These are phyloP conservation scores for Amborella trichopoda DNA, from an alignment of 164 flowering plant species.

Conservation along the genomic window DNA sequence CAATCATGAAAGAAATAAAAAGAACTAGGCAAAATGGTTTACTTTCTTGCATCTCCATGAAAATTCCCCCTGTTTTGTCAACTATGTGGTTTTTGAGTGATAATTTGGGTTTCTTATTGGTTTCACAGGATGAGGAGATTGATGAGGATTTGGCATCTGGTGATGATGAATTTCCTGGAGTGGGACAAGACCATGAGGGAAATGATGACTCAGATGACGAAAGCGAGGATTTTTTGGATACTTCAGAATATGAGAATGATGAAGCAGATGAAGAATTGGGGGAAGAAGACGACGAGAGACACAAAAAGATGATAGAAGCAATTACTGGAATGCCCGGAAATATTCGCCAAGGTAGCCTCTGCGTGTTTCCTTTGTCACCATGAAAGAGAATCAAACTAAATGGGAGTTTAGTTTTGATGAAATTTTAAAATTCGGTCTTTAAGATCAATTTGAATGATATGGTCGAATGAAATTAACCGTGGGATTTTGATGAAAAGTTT, in stretches of 20 bases:
- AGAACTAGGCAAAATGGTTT: too few species aligned
- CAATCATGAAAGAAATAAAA: too few species aligned
- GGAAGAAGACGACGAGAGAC: constrained; percentile 32
- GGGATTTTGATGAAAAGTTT: too few species aligned
- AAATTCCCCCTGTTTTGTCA: neutral
- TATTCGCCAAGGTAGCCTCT: too few species aligned
- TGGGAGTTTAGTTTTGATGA: too few species aligned
- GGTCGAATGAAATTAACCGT: too few species aligned
- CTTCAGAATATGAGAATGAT: constrained; percentile 10
- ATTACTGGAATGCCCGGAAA: constrained; percentile 68
- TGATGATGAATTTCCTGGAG: constrained; percentile 17
- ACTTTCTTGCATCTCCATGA: neutral
- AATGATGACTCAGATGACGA: neutral
- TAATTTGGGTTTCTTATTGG: neutral
- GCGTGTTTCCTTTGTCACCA: too few species aligned
- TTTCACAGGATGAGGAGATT: neutral
- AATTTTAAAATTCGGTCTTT: too few species aligned
- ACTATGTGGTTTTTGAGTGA: neutral
- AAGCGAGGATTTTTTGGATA: constrained; percentile 1
- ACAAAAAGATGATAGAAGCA: constrained; percentile 56
- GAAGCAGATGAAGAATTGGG: constrained; percentile 24
- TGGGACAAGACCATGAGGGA: neutral
- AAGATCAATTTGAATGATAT: too few species aligned
- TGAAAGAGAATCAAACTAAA: too few species aligned
- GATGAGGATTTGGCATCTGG: constrained; percentile 31